phyloP scores from a whole-genome alignment of 495 filamentous ascomycete species.

The Hypoxylon perforatum region DNA sequence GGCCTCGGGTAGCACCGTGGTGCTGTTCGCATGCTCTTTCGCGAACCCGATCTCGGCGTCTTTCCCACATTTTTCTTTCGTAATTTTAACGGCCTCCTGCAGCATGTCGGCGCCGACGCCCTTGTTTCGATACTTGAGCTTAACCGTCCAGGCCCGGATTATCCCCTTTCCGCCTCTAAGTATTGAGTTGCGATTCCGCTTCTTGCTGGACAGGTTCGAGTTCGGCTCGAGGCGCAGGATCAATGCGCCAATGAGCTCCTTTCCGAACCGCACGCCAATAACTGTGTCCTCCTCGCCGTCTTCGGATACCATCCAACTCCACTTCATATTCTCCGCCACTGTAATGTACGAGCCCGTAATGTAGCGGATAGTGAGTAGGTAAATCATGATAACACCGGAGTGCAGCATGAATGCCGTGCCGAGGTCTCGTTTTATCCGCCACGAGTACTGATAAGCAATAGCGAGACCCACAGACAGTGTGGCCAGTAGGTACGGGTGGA shows the following conservation, averaged over 20 bases:
- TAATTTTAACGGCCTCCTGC: conserved; percentile 70
- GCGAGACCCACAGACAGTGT: conserved; percentile 42
- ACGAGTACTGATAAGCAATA: conserved; percentile 50
- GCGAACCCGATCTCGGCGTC: conserved; percentile 73
- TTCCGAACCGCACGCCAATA: conserved; percentile 54
- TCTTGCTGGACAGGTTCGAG: conserved; percentile 36
- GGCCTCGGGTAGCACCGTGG: conserved; percentile 65
- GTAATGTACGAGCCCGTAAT: conserved; percentile 53
- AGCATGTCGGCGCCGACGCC: conserved; percentile 77
- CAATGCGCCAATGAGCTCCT: conserved; percentile 55
- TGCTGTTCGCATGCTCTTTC: conserved; percentile 73
- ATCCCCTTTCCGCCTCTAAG: conserved; percentile 60
- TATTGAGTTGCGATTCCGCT: conserved; percentile 38
- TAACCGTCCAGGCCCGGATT: conserved; percentile 81
- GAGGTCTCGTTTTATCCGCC: conserved; percentile 43
- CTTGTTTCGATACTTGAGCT: conserved; percentile 69
- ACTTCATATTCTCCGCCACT: conserved; percentile 51
- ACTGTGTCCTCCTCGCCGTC: conserved; percentile 53
- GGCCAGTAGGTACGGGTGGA: conserved; percentile 54
- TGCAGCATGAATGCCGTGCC: conserved; percentile 49
- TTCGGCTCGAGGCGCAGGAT: conserved; percentile 56
- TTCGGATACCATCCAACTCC: conserved; percentile 51
- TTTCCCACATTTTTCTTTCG: conserved; percentile 65
- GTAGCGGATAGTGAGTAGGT: conserved; percentile 55
- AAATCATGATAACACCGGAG: conserved; percentile 52